These are phyloP conservation scores for Cyberlindnera nakhonratchasimensis DNA, from an alignment of 805 yeast genomes.

Conservation along the genomic window DNA sequence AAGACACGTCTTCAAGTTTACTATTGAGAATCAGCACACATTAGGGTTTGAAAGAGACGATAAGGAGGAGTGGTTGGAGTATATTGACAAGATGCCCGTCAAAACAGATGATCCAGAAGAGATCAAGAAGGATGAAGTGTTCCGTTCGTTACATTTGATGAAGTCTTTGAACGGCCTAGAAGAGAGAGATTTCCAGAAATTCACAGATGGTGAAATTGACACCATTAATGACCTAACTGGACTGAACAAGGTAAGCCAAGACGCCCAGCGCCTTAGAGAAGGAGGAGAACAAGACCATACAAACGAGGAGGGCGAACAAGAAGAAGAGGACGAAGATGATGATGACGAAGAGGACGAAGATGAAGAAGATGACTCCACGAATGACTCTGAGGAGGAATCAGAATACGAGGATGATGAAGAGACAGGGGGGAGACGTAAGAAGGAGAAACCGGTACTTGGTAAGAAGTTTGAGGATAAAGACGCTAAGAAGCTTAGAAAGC, in stretches of 20 bases:
- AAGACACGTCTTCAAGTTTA: constrained; percentile 73
- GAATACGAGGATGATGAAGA: constrained; percentile 32
- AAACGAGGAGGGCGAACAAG: constrained; percentile 25
- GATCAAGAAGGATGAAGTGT: constrained; percentile 78
- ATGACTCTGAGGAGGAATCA: constrained; percentile 31
- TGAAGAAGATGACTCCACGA: constrained; percentile 32
- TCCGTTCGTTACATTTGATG: constrained; percentile 74
- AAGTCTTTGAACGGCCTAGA: constrained; percentile 79
- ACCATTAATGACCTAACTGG: constrained; percentile 64
- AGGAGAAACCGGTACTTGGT: constrained; percentile 50
- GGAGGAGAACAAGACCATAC: constrained; percentile 28
- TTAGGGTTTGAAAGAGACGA: constrained; percentile 38
- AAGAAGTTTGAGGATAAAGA: constrained; percentile 81
- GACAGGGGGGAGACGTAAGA: constrained; percentile 32
- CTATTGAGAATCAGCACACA: constrained; percentile 45
- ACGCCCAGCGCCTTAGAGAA: constrained; percentile 14
- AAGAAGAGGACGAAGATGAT: constrained; percentile 27
- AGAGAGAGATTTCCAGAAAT: constrained; percentile 84
- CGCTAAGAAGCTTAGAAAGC: constrained; percentile 68
- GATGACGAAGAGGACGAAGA: constrained; percentile 32
- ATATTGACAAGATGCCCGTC: constrained; percentile 51
- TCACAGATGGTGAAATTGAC: constrained; percentile 75
- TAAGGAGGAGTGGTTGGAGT: constrained; percentile 37
- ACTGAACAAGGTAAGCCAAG: constrained; percentile 27
- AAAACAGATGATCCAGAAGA: constrained; percentile 49